Percentiles rank a stretch among this genome's conserved stretches.
Conservation (phyloP, 2,329 filamentous ascomycete species). For the Clarireedia homoeocarpa region DNA sequence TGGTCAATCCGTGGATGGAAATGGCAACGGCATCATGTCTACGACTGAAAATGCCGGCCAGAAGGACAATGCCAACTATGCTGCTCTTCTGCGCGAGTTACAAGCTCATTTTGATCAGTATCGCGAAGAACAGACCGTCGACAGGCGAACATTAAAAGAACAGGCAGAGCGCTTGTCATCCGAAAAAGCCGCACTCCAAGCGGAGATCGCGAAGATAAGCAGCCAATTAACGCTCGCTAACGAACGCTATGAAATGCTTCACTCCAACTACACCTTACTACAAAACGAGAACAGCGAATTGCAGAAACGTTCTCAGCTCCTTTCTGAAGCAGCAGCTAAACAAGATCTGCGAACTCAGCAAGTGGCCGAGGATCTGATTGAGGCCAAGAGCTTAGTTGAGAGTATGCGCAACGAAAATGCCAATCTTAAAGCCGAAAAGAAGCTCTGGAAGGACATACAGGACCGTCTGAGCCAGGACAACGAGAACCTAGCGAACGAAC, state of each 20-base stretch:
- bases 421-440: slow-evolving; percentile 91
- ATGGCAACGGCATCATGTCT: slow-evolving; percentile 43
- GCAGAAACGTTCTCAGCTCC: slow-evolving; percentile 68
- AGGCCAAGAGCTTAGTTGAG: slow-evolving; percentile 72
- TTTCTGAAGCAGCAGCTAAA: slow-evolving; percentile 79
- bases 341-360: slow-evolving; percentile 88
- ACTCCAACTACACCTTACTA: slow-evolving; percentile 76
- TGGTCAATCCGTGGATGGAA: slow-evolving; percentile 60
- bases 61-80: slow-evolving; percentile 60
- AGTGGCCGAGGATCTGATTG: slow-evolving; percentile 86
- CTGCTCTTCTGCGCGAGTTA: slow-evolving; percentile 74
- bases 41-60: slow-evolving; percentile 49
- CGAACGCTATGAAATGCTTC: slow-evolving; percentile 82
- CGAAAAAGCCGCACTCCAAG: slow-evolving; percentile 76
- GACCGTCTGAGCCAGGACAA: slow-evolving; percentile 83
- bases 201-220: slow-evolving; percentile 69
- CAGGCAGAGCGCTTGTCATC: slow-evolving; percentile 75
- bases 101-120: slow-evolving; percentile 87
- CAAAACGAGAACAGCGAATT: slow-evolving; percentile 81
- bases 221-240: slow-evolving; percentile 76
- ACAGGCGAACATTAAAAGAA: slow-evolving; percentile 73
- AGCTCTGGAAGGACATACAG: slow-evolving; percentile 90
- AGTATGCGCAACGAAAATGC: slow-evolving; percentile 84
- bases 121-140: slow-evolving; percentile 74
- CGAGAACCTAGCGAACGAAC: slow-evolving; percentile 75